Base-by-base conservation (phyloP, 345 rosid species). In the Corymbia maculata region DNA sequence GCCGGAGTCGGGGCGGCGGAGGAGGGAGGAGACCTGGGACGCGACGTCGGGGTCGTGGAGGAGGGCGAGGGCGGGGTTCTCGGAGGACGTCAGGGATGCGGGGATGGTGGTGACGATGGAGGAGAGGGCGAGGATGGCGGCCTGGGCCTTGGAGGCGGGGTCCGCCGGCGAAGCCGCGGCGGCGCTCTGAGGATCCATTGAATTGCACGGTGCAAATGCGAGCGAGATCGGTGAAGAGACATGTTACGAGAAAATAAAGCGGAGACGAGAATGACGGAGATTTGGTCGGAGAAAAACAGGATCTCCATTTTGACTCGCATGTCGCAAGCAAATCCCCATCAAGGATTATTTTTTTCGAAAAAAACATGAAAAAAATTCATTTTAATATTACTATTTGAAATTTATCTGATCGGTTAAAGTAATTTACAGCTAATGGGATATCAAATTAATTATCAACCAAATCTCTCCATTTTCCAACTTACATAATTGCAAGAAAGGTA, bases 1-100 rank as follows among this genome's bases (percentile, higher is more conserved):
- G 80, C 99, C 98, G 17, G 99, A 95, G 49, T 92, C 91, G 0
- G 96, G 97, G 32, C 90, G 92, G 51, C 90, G 95, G 89, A 96
- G 97, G 90, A 94, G 97, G 88, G 94, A 17, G 24, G 98, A 94
- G 85, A 97, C 93, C 51, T 93, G 92, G 92, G 95, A 79, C 89
- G 94, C 92, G 89, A 96, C 88, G 84, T 91, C 44, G 6, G 93
- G 91, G 88, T 96, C 92, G 30, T 92, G 90, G 89, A 96, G 99
- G 89, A 96, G 98, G 36, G 90, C 70, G 55, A 28, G 55, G 84
- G 94, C 90, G 3, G 94, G 93, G 89, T 88, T 87, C 32, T 87
- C 86, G 52, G 93, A 88, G 59, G 93, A 88, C 82, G 94, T 82
- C 89, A 94, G 51, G 70, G 93, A 89, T 55, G 95, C 87, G 36